Evolutionary conservation across 352 stramenopile species (phyloP), one percentile per base, ranked within the genome.

Genomic region (Peronospora destructor): DNA sequence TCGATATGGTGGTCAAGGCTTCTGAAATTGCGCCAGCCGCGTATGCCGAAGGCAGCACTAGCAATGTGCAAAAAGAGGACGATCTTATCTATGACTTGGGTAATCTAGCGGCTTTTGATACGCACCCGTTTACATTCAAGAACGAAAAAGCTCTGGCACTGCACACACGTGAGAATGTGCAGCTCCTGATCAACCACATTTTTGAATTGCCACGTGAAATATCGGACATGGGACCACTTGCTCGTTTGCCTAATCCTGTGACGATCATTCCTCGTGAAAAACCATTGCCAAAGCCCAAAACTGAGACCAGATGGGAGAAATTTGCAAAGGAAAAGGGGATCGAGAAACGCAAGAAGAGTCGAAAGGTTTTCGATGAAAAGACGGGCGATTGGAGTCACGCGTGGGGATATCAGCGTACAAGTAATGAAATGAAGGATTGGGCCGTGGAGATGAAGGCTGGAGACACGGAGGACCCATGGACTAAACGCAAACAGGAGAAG

Each of bases 301-400:
- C 94, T 58, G 89, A 98, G 67, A 99, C 97, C 10, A 97, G 94
- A 67, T 99, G 97, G 97, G 95, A 99, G 73, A 95, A 98, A 63
- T 99, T 98, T 70, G 96, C 96, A 23, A 91, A 96, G 60, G 84
- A 97, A 53, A 98, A 98, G 73, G 96, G 96, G 50, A 98, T 99
- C 61, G 75, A 92, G 40, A 96, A 97, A 59, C 89, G 92, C 53
- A 99, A 99, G 70, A 93, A 96, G 61, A 94, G 81, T 28, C 86
- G 95, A 52, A 99, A 98, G 85, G 73, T 95, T 38, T 98, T 92
- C 49, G 96, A 99, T 59, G 96, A 99, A 62, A 53, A 76, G 12
- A 96, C 75, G 48, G 84, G 88, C 38, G 83, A 96, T 61, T 99
- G 92, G 91, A 81, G 80, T 49, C 93, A 94, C 29, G 65, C 91